Conservation (phyloP, 768 basidiomycete genomes). For the Clitopilus passeckerianus region DNA sequence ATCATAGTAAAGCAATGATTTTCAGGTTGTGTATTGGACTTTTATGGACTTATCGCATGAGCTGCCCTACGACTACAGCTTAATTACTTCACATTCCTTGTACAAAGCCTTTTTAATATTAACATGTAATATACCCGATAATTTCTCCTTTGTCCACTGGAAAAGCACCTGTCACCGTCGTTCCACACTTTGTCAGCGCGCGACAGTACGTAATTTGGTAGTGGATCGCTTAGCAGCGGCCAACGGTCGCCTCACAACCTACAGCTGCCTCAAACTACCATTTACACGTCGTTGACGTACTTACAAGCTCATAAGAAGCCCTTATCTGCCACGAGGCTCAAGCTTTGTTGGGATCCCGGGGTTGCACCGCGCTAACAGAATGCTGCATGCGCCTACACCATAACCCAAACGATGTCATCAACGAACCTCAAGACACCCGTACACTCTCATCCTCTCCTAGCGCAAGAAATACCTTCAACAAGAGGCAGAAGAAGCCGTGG, state of each 20-base stretch:
- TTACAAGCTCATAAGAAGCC: not conserved
- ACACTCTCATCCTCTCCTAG: not conserved
- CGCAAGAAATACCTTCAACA: not conserved
- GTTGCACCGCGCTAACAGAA: not conserved
- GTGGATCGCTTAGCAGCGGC: not conserved
- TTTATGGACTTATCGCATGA: too few species aligned
- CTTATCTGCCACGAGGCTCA: not conserved
- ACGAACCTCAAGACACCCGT: conserved; percentile 3
- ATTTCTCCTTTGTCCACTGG: not conserved
- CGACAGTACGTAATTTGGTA: not conserved
- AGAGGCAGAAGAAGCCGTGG: not conserved
- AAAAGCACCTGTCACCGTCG: not conserved
- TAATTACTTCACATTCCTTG: too few species aligned
- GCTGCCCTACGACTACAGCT: too few species aligned
- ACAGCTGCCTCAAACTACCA: not conserved
- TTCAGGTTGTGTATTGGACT: too few species aligned
- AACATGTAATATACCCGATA: not conserved
- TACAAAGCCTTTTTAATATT: too few species aligned
- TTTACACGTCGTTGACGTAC: not conserved
- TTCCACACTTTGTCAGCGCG: not conserved
- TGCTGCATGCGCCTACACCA: not conserved
- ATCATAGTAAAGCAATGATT: too few species aligned
- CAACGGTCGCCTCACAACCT: not conserved
- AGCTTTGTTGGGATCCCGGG: not conserved
- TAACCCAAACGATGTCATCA: conserved; percentile 5